Evolutionary conservation across 495 filamentous ascomycete species (phyloP).

Genomic region (Talaromyces nanjingensis): DNA sequence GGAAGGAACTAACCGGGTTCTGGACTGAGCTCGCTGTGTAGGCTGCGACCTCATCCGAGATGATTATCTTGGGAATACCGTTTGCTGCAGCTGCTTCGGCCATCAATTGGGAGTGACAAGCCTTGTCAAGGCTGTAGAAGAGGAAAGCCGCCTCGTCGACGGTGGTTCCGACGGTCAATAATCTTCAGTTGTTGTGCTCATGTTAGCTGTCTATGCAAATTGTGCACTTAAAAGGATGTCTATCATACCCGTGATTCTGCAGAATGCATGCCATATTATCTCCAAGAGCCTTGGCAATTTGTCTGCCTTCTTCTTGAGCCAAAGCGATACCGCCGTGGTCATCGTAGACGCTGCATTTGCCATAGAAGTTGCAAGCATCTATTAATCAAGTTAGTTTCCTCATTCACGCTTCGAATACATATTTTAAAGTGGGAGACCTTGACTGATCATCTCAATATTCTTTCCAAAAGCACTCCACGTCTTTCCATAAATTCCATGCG

Average conservation of each 20-base stretch:
- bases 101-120: slow-evolving; percentile 59
- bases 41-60: slow-evolving; percentile 28
- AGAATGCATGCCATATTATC: slow-evolving; percentile 58
- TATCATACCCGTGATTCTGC: slow-evolving; percentile 52
- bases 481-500: slow-evolving; percentile 39
- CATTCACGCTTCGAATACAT: too few relatives aligned
- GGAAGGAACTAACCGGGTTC: slow-evolving; percentile 26
- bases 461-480: slow-evolving; percentile 42
- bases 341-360: slow-evolving; percentile 43
- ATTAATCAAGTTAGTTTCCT: neutral
- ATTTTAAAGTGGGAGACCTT: too few relatives aligned
- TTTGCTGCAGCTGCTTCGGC: slow-evolving; percentile 56
- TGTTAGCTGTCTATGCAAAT: neutral
- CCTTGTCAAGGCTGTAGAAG: slow-evolving; percentile 58
- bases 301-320: slow-evolving; percentile 51
- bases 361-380: slow-evolving; percentile 55
- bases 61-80: slow-evolving; percentile 50
- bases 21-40: slow-evolving; percentile 35
- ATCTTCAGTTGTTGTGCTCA: slow-evolving; percentile 14
- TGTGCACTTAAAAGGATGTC: neutral
- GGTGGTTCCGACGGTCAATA: slow-evolving; percentile 55
- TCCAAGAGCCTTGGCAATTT: slow-evolving; percentile 54
- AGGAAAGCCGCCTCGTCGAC: slow-evolving; percentile 65
- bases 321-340: slow-evolving; percentile 52
- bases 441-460: slow-evolving; percentile 43